Base-by-base conservation (phyloP, 768 basidiomycete genomes). In the Leccinum longicurvipes region DNA sequence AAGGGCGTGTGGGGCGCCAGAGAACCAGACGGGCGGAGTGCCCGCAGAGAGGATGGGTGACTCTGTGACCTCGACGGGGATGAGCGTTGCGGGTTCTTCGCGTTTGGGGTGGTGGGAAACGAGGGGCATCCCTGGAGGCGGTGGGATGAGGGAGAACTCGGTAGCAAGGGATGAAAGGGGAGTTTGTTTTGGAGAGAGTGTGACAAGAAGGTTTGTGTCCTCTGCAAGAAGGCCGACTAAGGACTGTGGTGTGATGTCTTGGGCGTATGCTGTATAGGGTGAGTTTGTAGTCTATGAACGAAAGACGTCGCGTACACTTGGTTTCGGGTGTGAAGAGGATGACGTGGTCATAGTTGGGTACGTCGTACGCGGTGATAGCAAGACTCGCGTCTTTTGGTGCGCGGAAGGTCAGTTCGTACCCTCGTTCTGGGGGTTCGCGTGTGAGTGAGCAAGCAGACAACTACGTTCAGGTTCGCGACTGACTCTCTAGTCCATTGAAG, bases 61-160 rank as follows among this genome's bases (percentile, higher is more conserved):
- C 21, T 72, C 48, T 3, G 84, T 70, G 2, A 82, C 76, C 6
- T 79, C 54, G 15, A 93, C 82, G 17, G 89, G 89, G 29, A 93
- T 79, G 24, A 90, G 75, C 0, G 79, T 82, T 1, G 82, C 72
- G 0, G 83, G 77, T n/a, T 81, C 80, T n/a, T 81, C 72, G 39
- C 89, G 83, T 66, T 83, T 79, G 24, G 86, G 85, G 77, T 93
- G 91, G 71, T 96, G 91, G 4, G 94, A 95, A 58, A 96, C 67
- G 48, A 97, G 81, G 2, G 87, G 86, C 0, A 87, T 87, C 2
- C 86, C 86, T 2, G 93, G 89, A 6, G 93, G 91, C 17, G 91
- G 89, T 24, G 92, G 86, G 51, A 93, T 82, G 54, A 98, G 79
- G 34, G 89, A 90, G 77, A 98, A 98, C 76, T 99, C 97, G 48